A percentile compares a stretch with the other conserved stretches of the same genome.
Evolutionary conservation across 192 early-diverging fungal genomes (phyloP).

Genomic region (Coemansia sp.): DNA sequence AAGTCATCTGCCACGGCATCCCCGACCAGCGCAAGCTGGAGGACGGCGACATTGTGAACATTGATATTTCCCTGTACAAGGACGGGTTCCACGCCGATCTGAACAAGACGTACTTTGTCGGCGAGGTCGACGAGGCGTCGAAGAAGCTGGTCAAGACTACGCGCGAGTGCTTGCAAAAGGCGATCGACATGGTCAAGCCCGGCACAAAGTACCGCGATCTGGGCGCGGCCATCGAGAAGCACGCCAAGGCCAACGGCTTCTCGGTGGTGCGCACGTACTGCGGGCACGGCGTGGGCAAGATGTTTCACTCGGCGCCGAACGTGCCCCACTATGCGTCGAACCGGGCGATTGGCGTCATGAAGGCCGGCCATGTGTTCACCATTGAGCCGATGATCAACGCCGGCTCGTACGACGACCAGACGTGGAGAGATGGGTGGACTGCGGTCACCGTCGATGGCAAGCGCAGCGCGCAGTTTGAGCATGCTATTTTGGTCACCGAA

Average conservation of each 20-base stretch:
- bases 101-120: conserved; percentile 90
- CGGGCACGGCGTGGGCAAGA: conserved; percentile 84
- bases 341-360: conserved; percentile 94
- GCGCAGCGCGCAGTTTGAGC: conserved; percentile 95
- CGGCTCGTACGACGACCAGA: conserved; percentile 65
- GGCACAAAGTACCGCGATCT: conserved; percentile 89
- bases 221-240: conserved; percentile 82
- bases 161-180: conserved; percentile 83
- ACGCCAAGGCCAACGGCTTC: conserved; percentile 80
- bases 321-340: conserved; percentile 95
- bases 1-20: conserved; percentile 97
- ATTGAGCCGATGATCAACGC: conserved; percentile 99
- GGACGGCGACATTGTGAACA: conserved; percentile 96
- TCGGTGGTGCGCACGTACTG: conserved; percentile 89
- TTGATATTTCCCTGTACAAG: conserved; percentile 85
- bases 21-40: conserved; percentile 88
- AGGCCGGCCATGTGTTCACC: conserved; percentile 92
- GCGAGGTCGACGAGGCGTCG: conserved; percentile 76
- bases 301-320: conserved; percentile 89
- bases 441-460: conserved; percentile 88
- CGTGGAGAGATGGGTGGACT: conserved; percentile 85
- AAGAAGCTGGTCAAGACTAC: conserved; percentile 74
- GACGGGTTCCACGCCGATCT: conserved; percentile 95
- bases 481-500: conserved; percentile 90
- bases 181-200: conserved; percentile 90